These are phyloP conservation scores for Babesia ovis DNA, from an alignment of 169 alveolate genomes.

Conservation along the genomic window DNA sequence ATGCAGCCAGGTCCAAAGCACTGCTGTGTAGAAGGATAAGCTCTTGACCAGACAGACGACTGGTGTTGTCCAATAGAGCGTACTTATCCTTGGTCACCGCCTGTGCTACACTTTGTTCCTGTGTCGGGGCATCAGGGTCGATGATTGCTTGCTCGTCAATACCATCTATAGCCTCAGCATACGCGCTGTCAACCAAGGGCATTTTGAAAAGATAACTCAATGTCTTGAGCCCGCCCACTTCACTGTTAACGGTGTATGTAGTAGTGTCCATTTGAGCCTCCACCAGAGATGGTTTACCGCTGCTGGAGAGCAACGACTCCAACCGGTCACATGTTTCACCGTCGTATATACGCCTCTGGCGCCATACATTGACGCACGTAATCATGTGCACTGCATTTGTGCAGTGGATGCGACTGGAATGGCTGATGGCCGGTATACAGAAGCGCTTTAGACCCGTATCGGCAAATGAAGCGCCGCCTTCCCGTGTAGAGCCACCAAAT, in stretches of 20 bases:
- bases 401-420: conserved; percentile 54
- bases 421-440: conserved; percentile 63
- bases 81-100: conserved; percentile 14
- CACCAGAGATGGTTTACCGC: not conserved
- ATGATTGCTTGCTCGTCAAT: conserved; percentile 16
- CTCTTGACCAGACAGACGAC: conserved; percentile 67
- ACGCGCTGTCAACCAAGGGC: conserved; percentile 55
- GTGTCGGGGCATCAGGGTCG: conserved; percentile 3
- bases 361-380: conserved; percentile 64
- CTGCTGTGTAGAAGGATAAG: conserved; percentile 61
- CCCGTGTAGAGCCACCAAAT: conserved; percentile 37
- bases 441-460: conserved; percentile 49
- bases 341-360: conserved; percentile 46
- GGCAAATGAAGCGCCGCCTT: conserved; percentile 21
- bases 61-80: conserved; percentile 30
- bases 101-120: conserved; percentile 18
- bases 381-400: conserved; percentile 39
- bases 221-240: conserved; percentile 47
- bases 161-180: conserved; percentile 35
- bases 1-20: conserved; percentile 63
- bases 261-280: conserved; percentile 29
- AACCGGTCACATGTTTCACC: conserved; percentile 40
- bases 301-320: conserved; percentile 16
- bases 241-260: conserved; percentile 52
- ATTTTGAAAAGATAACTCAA: conserved; percentile 41